A percentile compares a stretch with the other conserved stretches of the same genome.
These are phyloP conservation scores for Russula foetens DNA, from an alignment of 768 basidiomycete species.

Conservation along the genomic window DNA sequence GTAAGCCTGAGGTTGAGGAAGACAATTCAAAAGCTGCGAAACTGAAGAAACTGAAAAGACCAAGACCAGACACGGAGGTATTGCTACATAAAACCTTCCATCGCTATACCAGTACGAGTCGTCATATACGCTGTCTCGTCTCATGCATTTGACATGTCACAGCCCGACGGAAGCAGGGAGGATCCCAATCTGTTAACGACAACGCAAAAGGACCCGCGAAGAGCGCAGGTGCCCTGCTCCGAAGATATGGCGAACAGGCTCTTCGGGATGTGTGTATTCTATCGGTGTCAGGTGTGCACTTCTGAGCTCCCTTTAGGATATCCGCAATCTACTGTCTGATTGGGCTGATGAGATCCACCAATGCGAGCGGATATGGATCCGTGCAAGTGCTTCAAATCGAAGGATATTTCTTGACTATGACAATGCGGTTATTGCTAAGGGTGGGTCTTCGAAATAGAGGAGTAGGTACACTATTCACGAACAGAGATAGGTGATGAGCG, in stretches of 20 bases:
- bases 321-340: constrained; percentile 69
- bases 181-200: constrained; percentile 87
- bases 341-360: constrained; percentile 82
- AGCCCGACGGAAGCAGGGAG: constrained; percentile 98
- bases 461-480: not conserved
- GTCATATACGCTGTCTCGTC: not conserved
- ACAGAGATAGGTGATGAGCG: constrained; percentile 50
- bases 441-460: constrained; percentile 20
- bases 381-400: constrained; percentile 81
- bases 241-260: constrained; percentile 93
- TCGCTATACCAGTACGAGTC: constrained; percentile 85
- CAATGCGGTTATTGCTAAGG: constrained; percentile 63
- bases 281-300: not conserved
- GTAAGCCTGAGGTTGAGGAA: constrained; percentile 36
- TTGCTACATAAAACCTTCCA: constrained; percentile 94
- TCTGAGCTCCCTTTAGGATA: constrained; percentile 49
- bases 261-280: constrained; percentile 65
- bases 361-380: constrained; percentile 90
- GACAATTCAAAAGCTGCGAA: constrained; percentile 31
- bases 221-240: constrained; percentile 88
- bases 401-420: constrained; percentile 90
- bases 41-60: constrained; percentile 41
- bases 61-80: constrained; percentile 74
- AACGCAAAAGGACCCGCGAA: constrained; percentile 88
- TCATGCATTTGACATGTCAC: not conserved